These are phyloP conservation scores for Arctium minus DNA, from an alignment of 129 eudicot species.

Conservation along the genomic window DNA sequence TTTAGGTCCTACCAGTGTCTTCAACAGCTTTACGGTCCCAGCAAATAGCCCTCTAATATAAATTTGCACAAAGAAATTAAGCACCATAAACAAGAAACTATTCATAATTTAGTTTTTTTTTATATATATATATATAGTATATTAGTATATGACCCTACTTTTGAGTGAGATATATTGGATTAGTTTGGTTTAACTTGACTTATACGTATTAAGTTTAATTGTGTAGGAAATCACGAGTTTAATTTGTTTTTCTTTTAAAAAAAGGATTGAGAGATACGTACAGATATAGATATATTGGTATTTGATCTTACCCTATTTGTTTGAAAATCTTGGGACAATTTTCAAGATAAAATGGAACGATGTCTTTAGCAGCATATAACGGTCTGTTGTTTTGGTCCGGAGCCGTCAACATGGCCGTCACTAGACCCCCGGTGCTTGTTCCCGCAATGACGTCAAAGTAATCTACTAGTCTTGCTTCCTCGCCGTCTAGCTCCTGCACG, in stretches of 20 bases:
- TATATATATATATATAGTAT: too few species aligned
- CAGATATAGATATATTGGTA: neutral
- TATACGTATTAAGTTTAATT: too few species aligned
- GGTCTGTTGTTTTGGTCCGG: conserved; percentile 41
- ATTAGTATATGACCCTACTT: too few species aligned
- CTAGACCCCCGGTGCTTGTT: conserved; percentile 58
- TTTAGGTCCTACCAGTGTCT: conserved; percentile 31
- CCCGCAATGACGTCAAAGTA: conserved; percentile 57
- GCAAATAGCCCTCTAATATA: conserved; percentile 42
- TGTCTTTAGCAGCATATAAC: conserved; percentile 43
- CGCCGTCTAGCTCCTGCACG: conserved; percentile 52
- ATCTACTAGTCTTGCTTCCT: conserved; percentile 45
- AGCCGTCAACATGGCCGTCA: conserved; percentile 50
- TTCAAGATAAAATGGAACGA: conserved; percentile 35
- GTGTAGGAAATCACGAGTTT: too few species aligned
- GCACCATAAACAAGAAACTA: neutral
- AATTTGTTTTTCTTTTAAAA: too few species aligned
- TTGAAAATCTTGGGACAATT: conserved; percentile 48
- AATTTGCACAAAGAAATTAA: neutral
- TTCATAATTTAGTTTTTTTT: too few species aligned
- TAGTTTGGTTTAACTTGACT: too few species aligned
- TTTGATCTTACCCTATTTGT: conserved; percentile 26
- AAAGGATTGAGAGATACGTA: too few species aligned
- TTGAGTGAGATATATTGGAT: too few species aligned
- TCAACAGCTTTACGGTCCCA: conserved; percentile 7